Conservation (phyloP, 257 asterid genomes). For the Fraxinus quadrangulata region DNA sequence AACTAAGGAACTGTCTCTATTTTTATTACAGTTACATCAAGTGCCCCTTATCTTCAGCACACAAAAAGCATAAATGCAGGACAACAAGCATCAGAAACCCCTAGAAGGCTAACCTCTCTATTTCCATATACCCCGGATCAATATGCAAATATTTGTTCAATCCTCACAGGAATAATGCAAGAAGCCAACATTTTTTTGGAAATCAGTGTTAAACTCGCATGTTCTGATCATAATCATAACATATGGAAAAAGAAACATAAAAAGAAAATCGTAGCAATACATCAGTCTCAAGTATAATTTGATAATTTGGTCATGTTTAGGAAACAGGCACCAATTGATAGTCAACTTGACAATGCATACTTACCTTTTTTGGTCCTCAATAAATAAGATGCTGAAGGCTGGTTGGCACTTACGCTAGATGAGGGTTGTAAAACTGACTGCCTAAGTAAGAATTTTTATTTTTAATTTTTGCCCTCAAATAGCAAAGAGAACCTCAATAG, state of each 20-base stretch:
- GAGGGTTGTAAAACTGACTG: no score
- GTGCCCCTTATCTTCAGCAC: neutral
- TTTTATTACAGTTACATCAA: neutral
- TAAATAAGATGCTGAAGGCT: no score
- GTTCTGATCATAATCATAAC: neutral
- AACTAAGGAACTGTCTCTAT: neutral
- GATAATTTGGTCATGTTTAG: no score
- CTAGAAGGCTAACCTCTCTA: neutral
- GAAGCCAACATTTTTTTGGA: neutral
- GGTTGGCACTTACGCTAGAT: no score
- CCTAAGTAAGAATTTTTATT: no score
- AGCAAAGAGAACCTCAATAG: neutral
- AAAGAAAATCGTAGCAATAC: neutral
- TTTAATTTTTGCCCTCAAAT: neutral
- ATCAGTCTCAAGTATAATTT: neutral
- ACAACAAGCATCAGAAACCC: neutral
- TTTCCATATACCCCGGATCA: neutral
- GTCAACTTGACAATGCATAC: no score
- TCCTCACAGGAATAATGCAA: neutral
- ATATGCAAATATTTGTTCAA: neutral
- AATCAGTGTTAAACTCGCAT: neutral
- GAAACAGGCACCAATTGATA: no score
- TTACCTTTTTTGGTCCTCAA: no score
- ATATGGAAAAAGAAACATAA: no score
- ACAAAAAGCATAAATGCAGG: neutral